Evolutionary conservation across 306 rosid species (phyloP), one percentile per base, ranked within the genome.

Genomic region (Quercus suber): DNA sequence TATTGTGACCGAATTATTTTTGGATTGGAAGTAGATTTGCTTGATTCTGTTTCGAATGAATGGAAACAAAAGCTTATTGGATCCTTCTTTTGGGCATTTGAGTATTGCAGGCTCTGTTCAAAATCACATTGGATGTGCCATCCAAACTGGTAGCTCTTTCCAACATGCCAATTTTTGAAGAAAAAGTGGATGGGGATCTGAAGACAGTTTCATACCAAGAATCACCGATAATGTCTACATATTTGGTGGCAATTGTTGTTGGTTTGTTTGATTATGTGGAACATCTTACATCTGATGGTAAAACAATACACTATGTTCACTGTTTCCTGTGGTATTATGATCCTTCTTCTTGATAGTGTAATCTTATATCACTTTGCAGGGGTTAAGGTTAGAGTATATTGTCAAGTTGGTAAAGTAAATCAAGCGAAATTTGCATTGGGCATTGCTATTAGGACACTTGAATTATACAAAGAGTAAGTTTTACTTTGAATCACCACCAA

Each of bases 241-340:
- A 94, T 83, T 81, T 94, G 83, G 99, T 92, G 84, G 97, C 97
- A 1, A 87, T 94, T 60, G 97, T 92, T 74, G 89, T 94, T 56
- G 99, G 97, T 75, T 86, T 94, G 83, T 91, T 94, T 84, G 97
- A 92, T 87, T 92, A 80, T 77, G 93, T 94, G 71, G 99, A 94
- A 83, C 93, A 92, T 80, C 89, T 89, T 56, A 94, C 99, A 52
- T 35, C 91, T 3, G 93, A 92, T 81, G 97, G 99, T 94, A 88
- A 81, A 82, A 30, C 23, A 82, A 56, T 73, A 31, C 74, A 64
- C 31, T 73, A 23, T 61, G 14, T 43, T 68, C 27, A 30, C 60
- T 71, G 20, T 63, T 76, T 81, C 43, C 63, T 56, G 49, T 64
- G 59, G 43, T 73, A 73, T 55, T 73, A 20, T 31, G 43, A 60